Evolutionary conservation across 495 filamentous ascomycete species (phyloP).

Genomic region (Pyrenopolyporus hunteri): DNA sequence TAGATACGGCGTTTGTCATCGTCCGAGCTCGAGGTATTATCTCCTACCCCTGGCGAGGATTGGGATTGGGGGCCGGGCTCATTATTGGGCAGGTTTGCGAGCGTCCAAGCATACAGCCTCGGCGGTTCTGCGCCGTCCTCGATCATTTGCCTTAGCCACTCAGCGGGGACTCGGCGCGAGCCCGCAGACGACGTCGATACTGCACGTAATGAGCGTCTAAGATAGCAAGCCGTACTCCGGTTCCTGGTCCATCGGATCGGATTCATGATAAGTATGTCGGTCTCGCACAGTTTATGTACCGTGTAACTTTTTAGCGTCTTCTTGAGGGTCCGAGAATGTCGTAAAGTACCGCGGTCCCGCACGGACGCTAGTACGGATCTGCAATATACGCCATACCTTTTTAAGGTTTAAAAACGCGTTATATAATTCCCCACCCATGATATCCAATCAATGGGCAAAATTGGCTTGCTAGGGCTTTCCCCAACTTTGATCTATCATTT

Average conservation of each 20-base stretch:
- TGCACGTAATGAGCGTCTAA: neutral
- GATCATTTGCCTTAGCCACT: constrained; percentile 33
- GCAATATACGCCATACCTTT: neutral
- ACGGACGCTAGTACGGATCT: neutral
- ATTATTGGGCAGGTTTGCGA: constrained; percentile 25
- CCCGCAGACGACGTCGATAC: constrained; percentile 1
- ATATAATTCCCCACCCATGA: neutral
- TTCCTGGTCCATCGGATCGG: constrained; percentile 8
- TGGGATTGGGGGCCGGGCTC: neutral
- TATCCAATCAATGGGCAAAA: constrained; percentile 8
- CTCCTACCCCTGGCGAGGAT: neutral
- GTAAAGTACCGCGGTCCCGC: neutral
- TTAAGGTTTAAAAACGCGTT: neutral
- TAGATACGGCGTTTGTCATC: constrained; percentile 39
- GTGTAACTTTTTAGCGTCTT: neutral
- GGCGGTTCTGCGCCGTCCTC: constrained; percentile 33
- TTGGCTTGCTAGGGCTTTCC: neutral
- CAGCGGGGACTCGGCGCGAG: constrained; percentile 7
- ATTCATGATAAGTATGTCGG: too few relatives aligned
- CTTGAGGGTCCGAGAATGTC: neutral
- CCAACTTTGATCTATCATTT: neutral
- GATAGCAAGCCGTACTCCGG: neutral
- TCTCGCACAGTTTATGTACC: neutral
- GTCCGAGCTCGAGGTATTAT: neutral
- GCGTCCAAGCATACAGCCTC: constrained; percentile 45